Evolutionary conservation across 2,329 filamentous ascomycete genomes (phyloP).

Genomic region (Stachybotrys echinatus): DNA sequence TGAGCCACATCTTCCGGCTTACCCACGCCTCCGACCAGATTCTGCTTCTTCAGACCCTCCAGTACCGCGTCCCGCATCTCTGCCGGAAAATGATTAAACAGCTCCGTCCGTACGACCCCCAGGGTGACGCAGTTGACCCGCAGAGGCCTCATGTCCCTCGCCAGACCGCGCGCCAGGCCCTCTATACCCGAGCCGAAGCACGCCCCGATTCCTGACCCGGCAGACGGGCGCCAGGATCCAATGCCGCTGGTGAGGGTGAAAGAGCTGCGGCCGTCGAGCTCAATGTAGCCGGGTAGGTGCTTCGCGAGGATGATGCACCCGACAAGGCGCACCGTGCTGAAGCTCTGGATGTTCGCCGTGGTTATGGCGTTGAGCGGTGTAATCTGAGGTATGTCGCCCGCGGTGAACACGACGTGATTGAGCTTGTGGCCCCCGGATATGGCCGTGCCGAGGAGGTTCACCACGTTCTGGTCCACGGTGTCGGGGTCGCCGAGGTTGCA

Average conservation of each 20-base stretch:
- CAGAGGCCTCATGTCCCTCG: constrained; percentile 57
- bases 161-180: constrained; percentile 49
- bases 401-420: constrained; percentile 55
- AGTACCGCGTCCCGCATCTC: constrained; percentile 23
- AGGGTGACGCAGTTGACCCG: constrained; percentile 58
- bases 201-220: constrained; percentile 45
- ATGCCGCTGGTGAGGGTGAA: constrained; percentile 53
- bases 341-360: constrained; percentile 31
- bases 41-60: background rate
- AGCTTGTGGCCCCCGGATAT: constrained; percentile 46
- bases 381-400: constrained; percentile 36
- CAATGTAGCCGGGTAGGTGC: constrained; percentile 41
- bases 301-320: constrained; percentile 48
- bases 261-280: constrained; percentile 33
- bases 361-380: constrained; percentile 34
- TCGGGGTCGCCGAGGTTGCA: constrained; percentile 14
- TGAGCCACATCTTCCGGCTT: constrained; percentile 13
- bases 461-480: constrained; percentile 36
- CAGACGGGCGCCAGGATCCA: constrained; percentile 42
- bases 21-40: too few relatives aligned
- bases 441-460: too few relatives aligned
- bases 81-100: too few relatives aligned
- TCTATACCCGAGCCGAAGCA: constrained; percentile 44
- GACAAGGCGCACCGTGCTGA: constrained; percentile 43
- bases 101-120: constrained; percentile 46